Conservation (phyloP, 768 basidiomycete genomes). For the Russula sp. region DNA sequence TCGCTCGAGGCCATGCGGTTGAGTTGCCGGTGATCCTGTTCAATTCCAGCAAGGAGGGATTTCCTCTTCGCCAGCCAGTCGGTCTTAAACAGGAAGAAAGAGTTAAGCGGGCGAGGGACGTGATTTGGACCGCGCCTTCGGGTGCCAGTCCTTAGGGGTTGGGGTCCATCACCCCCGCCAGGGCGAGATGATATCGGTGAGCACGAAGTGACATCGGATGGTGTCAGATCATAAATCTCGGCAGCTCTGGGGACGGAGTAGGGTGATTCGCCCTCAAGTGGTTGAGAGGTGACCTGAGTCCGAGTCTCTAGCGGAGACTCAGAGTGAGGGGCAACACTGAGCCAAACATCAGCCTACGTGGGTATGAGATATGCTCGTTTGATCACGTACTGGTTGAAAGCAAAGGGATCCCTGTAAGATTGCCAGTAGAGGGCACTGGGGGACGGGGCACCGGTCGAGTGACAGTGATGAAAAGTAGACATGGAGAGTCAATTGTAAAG, state of each 20-base stretch:
- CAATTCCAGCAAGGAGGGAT: constrained; percentile 26
- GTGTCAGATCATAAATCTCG: background rate
- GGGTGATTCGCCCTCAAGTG: background rate
- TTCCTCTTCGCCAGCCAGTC: constrained; percentile 33
- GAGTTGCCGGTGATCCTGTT: constrained; percentile 32
- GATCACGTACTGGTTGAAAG: constrained; percentile 9
- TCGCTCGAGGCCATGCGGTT: constrained; percentile 32
- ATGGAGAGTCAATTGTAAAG: background rate
- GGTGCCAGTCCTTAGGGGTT: constrained; percentile 1
- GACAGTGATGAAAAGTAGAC: constrained; percentile 4
- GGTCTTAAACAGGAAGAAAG: constrained; percentile 34
- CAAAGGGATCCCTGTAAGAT: constrained; percentile 2
- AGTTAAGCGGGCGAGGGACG: constrained; percentile 33
- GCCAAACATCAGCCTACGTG: background rate
- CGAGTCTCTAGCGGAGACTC: background rate
- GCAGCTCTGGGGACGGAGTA: background rate
- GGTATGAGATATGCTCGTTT: background rate
- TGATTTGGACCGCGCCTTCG: constrained; percentile 20
- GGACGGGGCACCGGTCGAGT: background rate
- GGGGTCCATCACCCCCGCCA: background rate
- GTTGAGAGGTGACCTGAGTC: background rate
- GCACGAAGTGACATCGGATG: background rate
- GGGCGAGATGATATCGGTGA: background rate
- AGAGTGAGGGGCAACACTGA: background rate
- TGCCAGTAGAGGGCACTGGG: constrained; percentile 11